Evolutionary conservation across 345 rosid species (phyloP).

Genomic region (Cardamine chenopodiifolia): DNA sequence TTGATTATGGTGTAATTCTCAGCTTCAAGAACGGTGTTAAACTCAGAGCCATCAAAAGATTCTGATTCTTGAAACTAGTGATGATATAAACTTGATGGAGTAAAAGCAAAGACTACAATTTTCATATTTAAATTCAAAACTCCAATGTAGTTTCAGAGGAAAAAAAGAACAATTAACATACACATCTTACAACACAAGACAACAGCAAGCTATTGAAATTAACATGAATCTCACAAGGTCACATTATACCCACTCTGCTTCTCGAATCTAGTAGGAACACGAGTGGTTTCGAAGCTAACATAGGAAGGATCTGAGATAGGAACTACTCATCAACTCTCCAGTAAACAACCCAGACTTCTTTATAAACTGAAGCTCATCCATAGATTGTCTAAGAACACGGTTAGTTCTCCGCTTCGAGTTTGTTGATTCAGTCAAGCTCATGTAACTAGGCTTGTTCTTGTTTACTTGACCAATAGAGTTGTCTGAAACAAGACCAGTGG

Average conservation of each 20-base stretch:
- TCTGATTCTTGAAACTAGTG: slow-evolving; percentile 44
- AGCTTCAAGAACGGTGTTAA: slow-evolving; percentile 86
- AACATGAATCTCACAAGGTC: slow-evolving; percentile 36
- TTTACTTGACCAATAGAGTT: slow-evolving; percentile 45
- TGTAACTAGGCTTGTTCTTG: slow-evolving; percentile 68
- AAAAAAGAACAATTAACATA: slow-evolving; percentile 32
- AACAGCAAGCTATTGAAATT: slow-evolving; percentile 68
- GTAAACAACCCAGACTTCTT: slow-evolving; percentile 55
- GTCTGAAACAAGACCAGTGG: slow-evolving; percentile 58
- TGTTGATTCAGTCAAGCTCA: slow-evolving; percentile 84
- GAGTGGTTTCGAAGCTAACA: slow-evolving; percentile 53
- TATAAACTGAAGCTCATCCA: slow-evolving; percentile 89
- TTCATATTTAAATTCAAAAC: slow-evolving; percentile 36
- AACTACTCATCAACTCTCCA: slow-evolving; percentile 48
- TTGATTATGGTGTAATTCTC: slow-evolving; percentile 78
- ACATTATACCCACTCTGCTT: slow-evolving; percentile 35
- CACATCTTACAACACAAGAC: slow-evolving; percentile 41
- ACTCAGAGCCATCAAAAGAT: slow-evolving; percentile 61
- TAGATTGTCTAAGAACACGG: slow-evolving; percentile 71
- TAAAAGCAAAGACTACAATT: slow-evolving; percentile 1
- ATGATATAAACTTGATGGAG: slow-evolving; percentile 1
- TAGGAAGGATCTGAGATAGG: slow-evolving; percentile 51
- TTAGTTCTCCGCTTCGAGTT: slow-evolving; percentile 71
- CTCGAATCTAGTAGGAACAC: slow-evolving; percentile 50
- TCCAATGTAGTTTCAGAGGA: slow-evolving; percentile 34